Evolutionary conservation across 768 basidiomycete genomes (phyloP), one percentile per base, ranked within the genome.

Genomic region (Mycena amicta): DNA sequence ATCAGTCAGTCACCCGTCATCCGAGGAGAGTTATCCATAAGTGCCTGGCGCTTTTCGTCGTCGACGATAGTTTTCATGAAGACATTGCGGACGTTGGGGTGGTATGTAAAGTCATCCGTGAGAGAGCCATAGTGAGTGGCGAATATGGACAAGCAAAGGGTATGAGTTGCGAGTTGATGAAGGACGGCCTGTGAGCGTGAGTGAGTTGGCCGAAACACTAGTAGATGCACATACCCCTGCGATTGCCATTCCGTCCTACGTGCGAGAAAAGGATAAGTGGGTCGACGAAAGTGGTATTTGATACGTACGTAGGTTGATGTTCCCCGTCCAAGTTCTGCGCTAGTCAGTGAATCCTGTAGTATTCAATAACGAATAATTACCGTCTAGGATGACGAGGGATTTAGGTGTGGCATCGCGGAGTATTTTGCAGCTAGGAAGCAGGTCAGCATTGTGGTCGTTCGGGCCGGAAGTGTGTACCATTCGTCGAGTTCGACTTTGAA

Each of bases 401-500:
- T 85, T 90, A 0, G 97, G 95, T 4, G 97, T 97, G 6, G 94
- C 94, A 68, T 98, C 90, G 18, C 92, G 84, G 39, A 98, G 78
- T 65, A 98, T 95, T 73, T 96, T 96, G 72, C 90, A 95, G 66
- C 93, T 95, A 58, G 26, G 11, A 33, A 57, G 40, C 15, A 28
- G 23, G 40, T 63, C n/a, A 41, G 31, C 13, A 4, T 6, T 28
- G n/a, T 12, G 39, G 18, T 15, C 26, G 31, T 22, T 25, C 4
- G 33, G n/a, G n/a, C n/a, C n/a, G n/a, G n/a, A n/a, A n/a, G n/a
- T 60, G 62, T 72, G 40, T 65, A 94, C 93, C 93, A 93, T 83
- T 99, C 97, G 70, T 98, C 97, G 56, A 99, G 78, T 70, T 99
- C 97, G 22, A 99, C 97, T 71, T 98, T 97, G 83, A 98, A 99